Evolutionary conservation across 805 yeast species (phyloP), one percentile per base, ranked within the genome.

Genomic region (Starmerella bacillaris): DNA sequence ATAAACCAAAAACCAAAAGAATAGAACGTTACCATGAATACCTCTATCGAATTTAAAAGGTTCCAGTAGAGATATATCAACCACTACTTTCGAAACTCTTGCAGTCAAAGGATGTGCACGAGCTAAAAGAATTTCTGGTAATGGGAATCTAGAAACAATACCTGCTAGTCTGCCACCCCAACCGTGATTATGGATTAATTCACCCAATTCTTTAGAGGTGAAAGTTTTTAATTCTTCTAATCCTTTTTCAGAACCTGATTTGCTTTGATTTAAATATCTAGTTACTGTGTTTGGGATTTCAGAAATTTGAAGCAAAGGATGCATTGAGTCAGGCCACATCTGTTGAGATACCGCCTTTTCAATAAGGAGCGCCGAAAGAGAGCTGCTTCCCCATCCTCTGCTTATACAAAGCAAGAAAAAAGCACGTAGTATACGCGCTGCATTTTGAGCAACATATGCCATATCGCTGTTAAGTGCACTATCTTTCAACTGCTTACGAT

Each of bases 381-480:
- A 66, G 41, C 83, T 72, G 5, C 59, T 54, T 1, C 96, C 94
- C 99, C 99, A 89, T 38, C 92, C 63, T 45, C 98, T 64, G 49
- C 80, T 78, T 24, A 89, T 60, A 24, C 93, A 92, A 41, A 89
- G 72, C 42, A 84, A 58, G 47, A 89, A 83, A 33, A 92, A 61
- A 0, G 98, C 94, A 18, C 96, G 69, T 45, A 93, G 72, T 22
- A 89, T 86, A 61, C 99, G 73, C 1, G 86, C 82, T 3, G 95
- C 69, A 50, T 89, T 89, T 50, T 89, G 98, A 1, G 96, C 95
- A 37, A 89, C 92, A 53, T 89, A 89, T 42, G 80, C 78, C 33
- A 79, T 65, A 55, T 89, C 98, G 0, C 95, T 80, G 2, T 70
- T 61, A 39, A 89, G 60, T 0, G 98, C 77, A 3, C 94, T 72